Base-by-base conservation (phyloP, 352 stramenopile species). In the Halophytophthora polymorphica region DNA sequence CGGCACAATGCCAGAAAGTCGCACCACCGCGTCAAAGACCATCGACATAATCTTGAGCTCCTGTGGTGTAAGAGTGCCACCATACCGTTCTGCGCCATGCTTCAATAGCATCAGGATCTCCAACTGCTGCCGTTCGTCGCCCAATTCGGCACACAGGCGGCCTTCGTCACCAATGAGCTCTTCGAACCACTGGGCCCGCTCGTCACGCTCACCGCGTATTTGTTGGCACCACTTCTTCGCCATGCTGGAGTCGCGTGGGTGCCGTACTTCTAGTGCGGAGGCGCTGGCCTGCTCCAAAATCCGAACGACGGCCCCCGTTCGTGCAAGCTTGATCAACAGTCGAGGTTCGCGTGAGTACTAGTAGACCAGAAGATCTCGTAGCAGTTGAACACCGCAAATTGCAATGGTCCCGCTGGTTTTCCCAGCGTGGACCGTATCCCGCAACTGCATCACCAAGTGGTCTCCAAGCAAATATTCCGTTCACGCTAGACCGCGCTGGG, bases 31-130 rank as follows among this genome's bases (percentile, higher is more conserved):
- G 14, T 55, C 37, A 17, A 46, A 55, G 23, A 47, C 38, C 17
- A 36, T 28, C 15, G 25, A 12, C 8, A 55, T n/a, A 12, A 47
- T 22, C 17, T 17, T 17, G 15, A 40, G 48, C 48, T 55, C 48
- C 17, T 15, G 12, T 25, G 44, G 17, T 7, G 48, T 55, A 10
- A 55, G 19, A 8, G 18, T 8, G 10, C 25, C 48, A 3, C 15
- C 25, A 19, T 55, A 31, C 17, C 23, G 31, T 17, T 37, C 13
- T 19, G 31, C 12, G 37, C 14, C 25, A 17, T n/a, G 18, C 41
- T 49, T 52, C 25, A 57, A 38, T 29, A 62, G 22, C 25, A 47
- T 49, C 23, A 57, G 17, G 21, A 61, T 35, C 41, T 56, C 54
- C 31, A 46, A 22, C 28, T 61, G 54, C 36, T 61, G 40, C 8